Percentiles rank a stretch among this genome's conserved stretches.
These are phyloP conservation scores for Casuarina equisetifolia DNA, from an alignment of 306 rosid genomes.

Conservation along the genomic window DNA sequence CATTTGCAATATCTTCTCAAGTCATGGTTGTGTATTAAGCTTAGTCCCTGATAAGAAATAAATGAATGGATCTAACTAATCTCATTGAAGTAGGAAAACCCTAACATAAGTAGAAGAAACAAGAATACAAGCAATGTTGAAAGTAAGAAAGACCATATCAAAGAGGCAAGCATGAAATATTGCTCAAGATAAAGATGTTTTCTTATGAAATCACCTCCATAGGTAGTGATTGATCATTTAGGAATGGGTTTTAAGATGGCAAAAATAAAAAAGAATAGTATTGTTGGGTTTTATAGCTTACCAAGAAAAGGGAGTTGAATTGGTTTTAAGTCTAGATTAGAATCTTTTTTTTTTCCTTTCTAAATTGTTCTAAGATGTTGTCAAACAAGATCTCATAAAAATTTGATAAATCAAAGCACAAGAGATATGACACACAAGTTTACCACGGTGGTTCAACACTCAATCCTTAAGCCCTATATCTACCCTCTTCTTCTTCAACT, in stretches of 20 bases:
- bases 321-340: too few relatives aligned
- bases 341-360: too few relatives aligned
- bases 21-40: constrained; percentile 26
- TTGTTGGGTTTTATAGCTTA: too few relatives aligned
- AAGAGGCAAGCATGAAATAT: neutral
- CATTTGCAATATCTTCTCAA: constrained; percentile 35
- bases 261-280: neutral
- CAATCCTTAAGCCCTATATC: too few relatives aligned
- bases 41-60: neutral
- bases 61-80: neutral
- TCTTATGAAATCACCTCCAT: neutral
- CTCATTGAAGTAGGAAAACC: neutral
- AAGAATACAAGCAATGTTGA: neutral
- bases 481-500: too few relatives aligned
- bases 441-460: too few relatives aligned
- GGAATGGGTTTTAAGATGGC: neutral
- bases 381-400: too few relatives aligned
- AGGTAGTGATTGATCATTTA: neutral
- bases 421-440: too few relatives aligned
- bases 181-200: neutral
- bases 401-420: too few relatives aligned
- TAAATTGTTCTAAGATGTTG: too few relatives aligned
- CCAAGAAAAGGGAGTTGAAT: neutral
- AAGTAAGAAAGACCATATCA: neutral
- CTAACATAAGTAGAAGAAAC: neutral